Evolutionary conservation across 2,329 filamentous ascomycete species (phyloP), one percentile per base, ranked within the genome.

Genomic region (Cryphonectria parasitica): DNA sequence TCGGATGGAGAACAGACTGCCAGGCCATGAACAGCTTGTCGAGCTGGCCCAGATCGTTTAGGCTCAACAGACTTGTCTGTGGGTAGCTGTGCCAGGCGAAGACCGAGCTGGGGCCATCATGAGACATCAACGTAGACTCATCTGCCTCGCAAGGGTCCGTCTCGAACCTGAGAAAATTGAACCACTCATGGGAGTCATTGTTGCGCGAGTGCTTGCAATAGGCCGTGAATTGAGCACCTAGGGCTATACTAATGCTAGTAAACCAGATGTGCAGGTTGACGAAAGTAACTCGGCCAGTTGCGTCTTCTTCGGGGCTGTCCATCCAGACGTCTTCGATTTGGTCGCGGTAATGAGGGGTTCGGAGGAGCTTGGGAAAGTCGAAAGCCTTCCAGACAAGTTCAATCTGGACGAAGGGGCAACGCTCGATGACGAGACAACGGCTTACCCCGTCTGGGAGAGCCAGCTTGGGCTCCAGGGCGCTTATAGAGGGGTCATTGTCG

Each of bases 281-380:
- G 3, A 17, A 54, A 11, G 25, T 17, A 3, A 64, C 41, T 0
- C 34, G 22, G 1, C 43, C 71, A 2, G 31, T 17, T 8, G 8
- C 6, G 2, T 64, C 60, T 7, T 45, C n/a, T 0, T 25, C 3
- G 0, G 61, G 64, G 8, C 22, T 6, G 4, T 72, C 71, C 13
- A 72, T 43, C 71, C 71, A 72, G 52, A 72, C 58, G 1, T 56
- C 68, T 31, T 72, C 71, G 2, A 72, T 22, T 28, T 72, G 71
- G 6, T 68, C 43, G 3, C 43, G 25, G 22, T 70, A 64, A n/a
- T 72, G 71, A 3, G 66, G 64, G 1, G 36, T 54, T 0, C 11
- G 54, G 28, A 67, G 65, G 39, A 17, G 65, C 8, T 1, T 11
- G 4, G 39, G 25, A 0, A 72, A 39, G 3, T 54, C 39, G 0